Evolutionary conservation across 345 rosid genomes (phyloP).

Genomic region (Isatis tinctoria): DNA sequence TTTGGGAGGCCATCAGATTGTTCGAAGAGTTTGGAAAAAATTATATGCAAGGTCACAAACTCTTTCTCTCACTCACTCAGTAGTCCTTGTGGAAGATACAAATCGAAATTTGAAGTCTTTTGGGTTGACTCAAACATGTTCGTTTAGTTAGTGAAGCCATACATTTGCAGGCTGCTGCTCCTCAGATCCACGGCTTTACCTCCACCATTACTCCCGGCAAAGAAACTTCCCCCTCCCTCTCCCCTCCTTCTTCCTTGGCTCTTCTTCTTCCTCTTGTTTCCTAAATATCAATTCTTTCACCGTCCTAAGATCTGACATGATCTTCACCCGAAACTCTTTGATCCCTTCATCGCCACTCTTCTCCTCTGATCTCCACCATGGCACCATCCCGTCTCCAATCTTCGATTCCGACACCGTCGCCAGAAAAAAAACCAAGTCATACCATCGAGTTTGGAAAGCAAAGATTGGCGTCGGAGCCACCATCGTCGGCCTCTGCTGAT

Average conservation of each 20-base stretch:
- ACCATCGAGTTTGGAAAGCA: conserved; percentile 26
- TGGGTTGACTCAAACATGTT: no score
- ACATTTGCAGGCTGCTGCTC: no score
- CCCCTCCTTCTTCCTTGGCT: background rate
- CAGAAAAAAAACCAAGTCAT: background rate
- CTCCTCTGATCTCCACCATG: conserved; percentile 3
- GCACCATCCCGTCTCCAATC: background rate
- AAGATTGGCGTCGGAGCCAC: conserved; percentile 26
- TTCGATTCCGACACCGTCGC: conserved; percentile 16
- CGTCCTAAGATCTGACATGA: conserved; percentile 42
- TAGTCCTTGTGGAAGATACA: no score
- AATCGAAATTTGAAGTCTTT: no score
- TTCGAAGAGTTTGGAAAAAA: no score
- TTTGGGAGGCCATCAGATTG: no score
- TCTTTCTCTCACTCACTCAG: no score
- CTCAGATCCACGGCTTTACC: no score
- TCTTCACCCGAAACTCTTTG: conserved; percentile 48
- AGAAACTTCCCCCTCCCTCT: conserved; percentile 25
- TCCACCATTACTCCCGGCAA: conserved; percentile 16
- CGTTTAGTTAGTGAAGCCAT: no score
- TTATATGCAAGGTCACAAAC: no score
- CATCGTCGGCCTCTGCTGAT: no score
- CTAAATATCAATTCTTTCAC: conserved; percentile 34
- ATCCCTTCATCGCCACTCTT: conserved; percentile 50
- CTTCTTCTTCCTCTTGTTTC: no score